phyloP scores from a whole-genome alignment of 164 flowering plant species.

The Sedum album region DNA sequence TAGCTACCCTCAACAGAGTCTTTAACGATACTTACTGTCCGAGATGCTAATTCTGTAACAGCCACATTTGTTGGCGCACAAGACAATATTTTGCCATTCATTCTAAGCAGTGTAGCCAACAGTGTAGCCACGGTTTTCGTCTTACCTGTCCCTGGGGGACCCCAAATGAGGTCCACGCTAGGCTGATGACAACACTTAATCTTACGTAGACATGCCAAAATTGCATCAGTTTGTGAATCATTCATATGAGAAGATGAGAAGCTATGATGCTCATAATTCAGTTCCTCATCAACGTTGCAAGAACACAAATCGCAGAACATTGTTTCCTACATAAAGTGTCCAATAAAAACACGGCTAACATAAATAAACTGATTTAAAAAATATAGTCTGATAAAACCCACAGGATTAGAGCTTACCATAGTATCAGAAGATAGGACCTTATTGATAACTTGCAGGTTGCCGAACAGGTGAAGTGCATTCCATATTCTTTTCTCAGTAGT shows the following conservation, averaged over 20 bases:
- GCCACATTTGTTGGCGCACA: constrained; percentile 80
- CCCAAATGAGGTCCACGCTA: constrained; percentile 61
- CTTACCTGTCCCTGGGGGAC: constrained; percentile 85
- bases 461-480: constrained; percentile 31
- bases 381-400: too few relatives aligned
- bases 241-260: constrained; percentile 24
- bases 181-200: constrained; percentile 27
- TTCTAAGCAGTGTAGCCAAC: constrained; percentile 27
- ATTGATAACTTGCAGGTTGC: constrained; percentile 20
- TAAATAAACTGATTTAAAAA: too few relatives aligned
- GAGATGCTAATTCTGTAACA: constrained; percentile 44
- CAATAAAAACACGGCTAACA: too few relatives aligned
- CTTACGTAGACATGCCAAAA: constrained; percentile 22
- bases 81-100: constrained; percentile 34
- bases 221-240: constrained; percentile 46
- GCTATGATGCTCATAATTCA: constrained; percentile 2
- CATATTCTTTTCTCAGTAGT: constrained; percentile 47
- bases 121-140: constrained; percentile 47
- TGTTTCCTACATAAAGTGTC: constrained; percentile 1
- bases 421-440: constrained; percentile 19
- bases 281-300: neutral
- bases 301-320: constrained; percentile 22
- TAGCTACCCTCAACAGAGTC: constrained; percentile 12
- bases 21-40: constrained; percentile 31
- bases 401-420: constrained; percentile 37